Percentiles rank a stretch among this genome's conserved stretches.
These are phyloP conservation scores for Chlamydomonas reinhardtii DNA, from an alignment of 163 green algal genomes.

Conservation along the genomic window DNA sequence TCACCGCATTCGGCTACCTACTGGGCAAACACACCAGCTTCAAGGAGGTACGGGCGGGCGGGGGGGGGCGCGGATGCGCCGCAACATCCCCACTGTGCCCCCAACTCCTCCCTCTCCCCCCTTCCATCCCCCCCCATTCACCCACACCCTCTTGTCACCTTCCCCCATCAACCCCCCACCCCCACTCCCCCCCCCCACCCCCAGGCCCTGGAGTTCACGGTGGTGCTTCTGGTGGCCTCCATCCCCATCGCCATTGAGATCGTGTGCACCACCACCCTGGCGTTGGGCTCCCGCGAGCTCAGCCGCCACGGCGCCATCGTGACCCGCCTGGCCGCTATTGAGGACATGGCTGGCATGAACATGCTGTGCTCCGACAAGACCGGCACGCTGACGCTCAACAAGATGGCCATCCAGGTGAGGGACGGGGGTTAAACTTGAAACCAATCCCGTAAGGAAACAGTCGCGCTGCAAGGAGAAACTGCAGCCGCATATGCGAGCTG, in stretches of 20 bases:
- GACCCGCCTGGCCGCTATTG: slow-evolving; percentile 86
- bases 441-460: no score
- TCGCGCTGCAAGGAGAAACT: no score
- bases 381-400: slow-evolving; percentile 94
- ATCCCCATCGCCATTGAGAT: slow-evolving; percentile 94
- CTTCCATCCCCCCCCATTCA: no score
- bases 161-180: neutral
- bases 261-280: slow-evolving; percentile 88
- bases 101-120: no score
- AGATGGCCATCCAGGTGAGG: slow-evolving; percentile 88
- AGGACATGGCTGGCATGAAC: slow-evolving; percentile 96
- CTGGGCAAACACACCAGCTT: slow-evolving; percentile 21
- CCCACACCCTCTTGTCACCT: neutral
- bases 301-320: slow-evolving; percentile 86
- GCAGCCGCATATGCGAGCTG: no score
- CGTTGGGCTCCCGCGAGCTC: slow-evolving; percentile 77
- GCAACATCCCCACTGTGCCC: no score
- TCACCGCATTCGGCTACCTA: slow-evolving; percentile 72
- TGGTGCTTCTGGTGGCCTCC: slow-evolving; percentile 89
- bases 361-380: slow-evolving; percentile 96
- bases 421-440: no score
- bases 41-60: neutral
- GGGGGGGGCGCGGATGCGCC: neutral
- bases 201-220: slow-evolving; percentile 51
- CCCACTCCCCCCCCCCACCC: neutral